Evolutionary conservation across 176 grass and related monocot genomes (phyloP).

Genomic region (Musa beccarii): DNA sequence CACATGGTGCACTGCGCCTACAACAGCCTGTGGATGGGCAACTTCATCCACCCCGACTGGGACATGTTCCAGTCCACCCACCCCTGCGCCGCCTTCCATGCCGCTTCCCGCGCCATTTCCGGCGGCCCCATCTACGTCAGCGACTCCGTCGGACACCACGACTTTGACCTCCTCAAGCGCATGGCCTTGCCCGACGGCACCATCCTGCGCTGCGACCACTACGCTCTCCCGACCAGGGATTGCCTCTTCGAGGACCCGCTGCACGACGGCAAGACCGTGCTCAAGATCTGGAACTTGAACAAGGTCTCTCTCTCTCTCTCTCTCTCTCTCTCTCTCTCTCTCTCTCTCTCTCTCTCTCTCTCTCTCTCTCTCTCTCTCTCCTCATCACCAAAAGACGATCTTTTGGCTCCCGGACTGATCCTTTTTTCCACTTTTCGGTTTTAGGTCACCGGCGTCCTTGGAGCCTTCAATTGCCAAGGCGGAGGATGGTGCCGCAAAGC

Average conservation of each 20-base stretch:
- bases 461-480: slow-evolving; percentile 90
- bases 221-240: slow-evolving; percentile 74
- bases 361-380: not conserved
- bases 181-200: slow-evolving; percentile 66
- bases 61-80: slow-evolving; percentile 99
- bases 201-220: slow-evolving; percentile 52
- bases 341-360: no score
- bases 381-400: not conserved
- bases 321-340: no score
- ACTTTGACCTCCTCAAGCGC: slow-evolving; percentile 62
- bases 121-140: slow-evolving; percentile 80
- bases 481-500: slow-evolving; percentile 79
- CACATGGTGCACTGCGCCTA: slow-evolving; percentile 99
- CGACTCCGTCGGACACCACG: slow-evolving; percentile 67
- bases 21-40: slow-evolving; percentile 97
- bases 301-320: slow-evolving; percentile 18
- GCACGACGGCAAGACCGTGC: slow-evolving; percentile 59
- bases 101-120: slow-evolving; percentile 87
- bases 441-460: slow-evolving; percentile 66
- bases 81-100: slow-evolving; percentile 80
- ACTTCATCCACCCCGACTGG: slow-evolving; percentile 95
- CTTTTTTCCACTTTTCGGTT: not conserved
- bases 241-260: slow-evolving; percentile 65
- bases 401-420: not conserved
- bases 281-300: slow-evolving; percentile 93